Conservation (phyloP, 2,329 filamentous ascomycete species). For the Pseudogymnoascus sp. region DNA sequence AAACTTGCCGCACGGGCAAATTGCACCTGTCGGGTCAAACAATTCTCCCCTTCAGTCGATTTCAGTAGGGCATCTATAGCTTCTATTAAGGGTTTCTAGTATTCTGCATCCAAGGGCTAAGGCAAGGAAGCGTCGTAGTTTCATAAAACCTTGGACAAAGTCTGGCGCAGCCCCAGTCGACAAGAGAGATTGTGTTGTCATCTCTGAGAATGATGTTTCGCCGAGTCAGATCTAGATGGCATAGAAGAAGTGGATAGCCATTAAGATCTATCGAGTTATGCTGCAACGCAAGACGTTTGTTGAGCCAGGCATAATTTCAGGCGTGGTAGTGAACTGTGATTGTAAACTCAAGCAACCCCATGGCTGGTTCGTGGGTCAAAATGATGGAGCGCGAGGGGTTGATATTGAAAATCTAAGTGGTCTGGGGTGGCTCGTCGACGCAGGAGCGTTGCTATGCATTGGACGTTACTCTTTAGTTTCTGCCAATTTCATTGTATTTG, state of each 20-base stretch:
- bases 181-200: constrained; percentile 21
- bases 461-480: too few species aligned
- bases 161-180: constrained; percentile 24
- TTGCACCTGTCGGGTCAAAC: constrained; percentile 18
- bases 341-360: neutral
- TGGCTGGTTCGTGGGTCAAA: neutral
- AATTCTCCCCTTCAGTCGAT: constrained; percentile 22
- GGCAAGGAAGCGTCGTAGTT: constrained; percentile 18
- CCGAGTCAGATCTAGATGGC: constrained; percentile 24
- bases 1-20: constrained; percentile 16
- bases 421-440: neutral
- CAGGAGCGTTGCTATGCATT: too few species aligned
- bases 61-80: constrained; percentile 14
- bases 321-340: neutral
- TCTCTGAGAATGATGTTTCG: constrained; percentile 24
- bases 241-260: constrained; percentile 23
- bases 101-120: constrained; percentile 18
- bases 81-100: constrained; percentile 17
- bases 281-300: neutral
- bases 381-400: neutral
- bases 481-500: too few species aligned
- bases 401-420: neutral
- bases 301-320: neutral
- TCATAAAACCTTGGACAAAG: constrained; percentile 24
- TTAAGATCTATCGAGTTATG: constrained; percentile 17